phyloP scores from a whole-genome alignment of 148 eudicot species.

The Camellia japonica region DNA sequence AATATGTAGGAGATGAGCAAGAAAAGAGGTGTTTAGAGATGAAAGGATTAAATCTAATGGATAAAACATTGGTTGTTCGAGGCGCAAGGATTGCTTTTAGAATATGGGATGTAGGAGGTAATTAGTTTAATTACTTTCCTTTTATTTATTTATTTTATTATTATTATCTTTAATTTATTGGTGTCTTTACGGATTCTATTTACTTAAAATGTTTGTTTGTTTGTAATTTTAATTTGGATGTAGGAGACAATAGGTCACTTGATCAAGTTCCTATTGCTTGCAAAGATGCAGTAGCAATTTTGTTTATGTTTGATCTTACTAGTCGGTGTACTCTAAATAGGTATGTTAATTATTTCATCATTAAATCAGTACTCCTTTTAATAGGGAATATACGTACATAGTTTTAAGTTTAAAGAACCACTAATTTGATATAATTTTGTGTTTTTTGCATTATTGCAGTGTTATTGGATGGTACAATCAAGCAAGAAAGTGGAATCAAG shows the following conservation, averaged over 20 bases:
- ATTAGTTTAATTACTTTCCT: slow-evolving; percentile 14
- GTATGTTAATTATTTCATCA: slow-evolving; percentile 21
- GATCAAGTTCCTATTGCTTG: slow-evolving; percentile 83
- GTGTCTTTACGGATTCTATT: not conserved
- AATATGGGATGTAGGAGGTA: slow-evolving; percentile 94
- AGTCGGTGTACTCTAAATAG: slow-evolving; percentile 73
- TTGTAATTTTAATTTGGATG: not conserved
- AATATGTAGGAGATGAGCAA: slow-evolving; percentile 88
- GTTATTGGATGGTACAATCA: slow-evolving; percentile 68
- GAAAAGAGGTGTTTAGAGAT: slow-evolving; percentile 63
- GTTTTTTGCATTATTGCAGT: slow-evolving; percentile 34
- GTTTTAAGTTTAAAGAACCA: too few species aligned
- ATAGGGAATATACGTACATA: not conserved
- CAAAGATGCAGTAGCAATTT: slow-evolving; percentile 76
- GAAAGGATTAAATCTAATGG: slow-evolving; percentile 81
- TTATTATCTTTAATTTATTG: not conserved
- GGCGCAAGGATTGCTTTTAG: slow-evolving; percentile 84
- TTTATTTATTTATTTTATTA: not conserved
- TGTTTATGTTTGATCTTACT: slow-evolving; percentile 88
- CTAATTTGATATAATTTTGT: too few species aligned
- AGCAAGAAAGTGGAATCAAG: slow-evolving; percentile 85
- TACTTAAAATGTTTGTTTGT: not conserved
- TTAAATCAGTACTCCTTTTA: not conserved
- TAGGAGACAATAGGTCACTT: slow-evolving; percentile 53
- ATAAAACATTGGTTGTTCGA: slow-evolving; percentile 52